Conservation (phyloP, 108 stramenopile species). For the Cyclotella choctawhatcheeana region DNA sequence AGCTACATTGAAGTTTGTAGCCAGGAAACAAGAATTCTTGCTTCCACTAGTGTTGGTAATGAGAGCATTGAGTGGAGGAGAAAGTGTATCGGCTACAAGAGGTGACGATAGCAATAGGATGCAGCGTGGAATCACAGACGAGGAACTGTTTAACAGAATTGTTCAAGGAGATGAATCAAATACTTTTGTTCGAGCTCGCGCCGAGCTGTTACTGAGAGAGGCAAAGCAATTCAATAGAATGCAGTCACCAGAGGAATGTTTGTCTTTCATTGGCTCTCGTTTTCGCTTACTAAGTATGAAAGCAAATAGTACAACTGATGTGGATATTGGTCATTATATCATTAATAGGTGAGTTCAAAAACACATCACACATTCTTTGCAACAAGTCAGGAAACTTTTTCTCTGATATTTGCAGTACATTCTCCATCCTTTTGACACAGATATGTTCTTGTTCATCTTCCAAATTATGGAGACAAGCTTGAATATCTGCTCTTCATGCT, state of each 20-base stretch:
- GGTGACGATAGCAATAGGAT: constrained; percentile 17
- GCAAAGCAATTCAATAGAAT: constrained; percentile 74
- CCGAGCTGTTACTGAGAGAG: constrained; percentile 93
- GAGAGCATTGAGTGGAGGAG: constrained; percentile 77
- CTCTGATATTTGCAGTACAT: neutral
- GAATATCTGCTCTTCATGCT: constrained; percentile 89
- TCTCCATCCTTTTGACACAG: constrained; percentile 9
- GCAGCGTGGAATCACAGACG: constrained; percentile 77
- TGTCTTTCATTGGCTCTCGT: constrained; percentile 90
- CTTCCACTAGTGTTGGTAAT: constrained; percentile 91
- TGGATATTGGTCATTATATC: constrained; percentile 89
- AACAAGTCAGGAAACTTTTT: too few relatives aligned
- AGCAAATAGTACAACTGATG: constrained; percentile 76
- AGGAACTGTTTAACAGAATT: constrained; percentile 89
- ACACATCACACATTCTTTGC: too few relatives aligned
- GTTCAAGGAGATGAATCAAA: constrained; percentile 87
- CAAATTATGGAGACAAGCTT: constrained; percentile 87
- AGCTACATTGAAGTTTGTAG: constrained; percentile 90
- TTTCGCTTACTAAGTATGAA: constrained; percentile 85
- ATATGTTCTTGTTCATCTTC: constrained; percentile 88
- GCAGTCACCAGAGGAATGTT: constrained; percentile 89
- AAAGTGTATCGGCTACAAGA: constrained; percentile 19
- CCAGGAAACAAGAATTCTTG: constrained; percentile 94
- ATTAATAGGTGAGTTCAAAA: constrained; percentile 83
- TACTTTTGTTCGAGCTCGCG: constrained; percentile 92